Evolutionary conservation across 768 basidiomycete species (phyloP), one percentile per base, ranked within the genome.

Genomic region (Amanita muscaria): DNA sequence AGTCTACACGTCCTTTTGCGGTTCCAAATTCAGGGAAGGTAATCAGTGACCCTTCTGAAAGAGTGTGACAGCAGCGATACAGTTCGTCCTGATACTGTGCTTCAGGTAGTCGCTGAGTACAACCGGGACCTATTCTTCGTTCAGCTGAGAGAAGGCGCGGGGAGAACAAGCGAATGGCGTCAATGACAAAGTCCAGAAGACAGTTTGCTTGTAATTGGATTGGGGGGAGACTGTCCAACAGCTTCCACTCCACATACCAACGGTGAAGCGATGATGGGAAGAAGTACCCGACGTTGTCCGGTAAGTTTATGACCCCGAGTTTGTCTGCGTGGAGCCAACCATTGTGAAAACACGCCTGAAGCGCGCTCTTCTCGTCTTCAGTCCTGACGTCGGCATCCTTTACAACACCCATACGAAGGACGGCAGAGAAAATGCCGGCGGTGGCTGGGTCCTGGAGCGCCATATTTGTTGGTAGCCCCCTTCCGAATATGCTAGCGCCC

Each of bases 61-160:
- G n/a, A 32, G 30, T 27, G 23, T 34, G 25, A 42, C 40, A 30
- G 40, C 40, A 42, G 40, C 25, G 27, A 30, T 42, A 42, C 16
- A 42, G 21, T 22, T 42, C 41, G 5, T 32, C 30, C 29, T 35
- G 42, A 33, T 43, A 43, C 4, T 43, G 42, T 19, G 19, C 34
- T 15, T 33, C 21, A 7, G 42, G 42, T 43, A 2, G 42, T 21
- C 42, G 31, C 9, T 33, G 42, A 35, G 34, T 43, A 43, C 24
- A 33, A 23, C 34, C 42, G 7, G 42, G 42, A 33, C 31, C 31
- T 43, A 43, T 27, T 43, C 42, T 43, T 33, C 34, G 22, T 27
- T 43, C 42, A 33, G n/a, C 10, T 5, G 19, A 16, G 32, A 43
- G 23, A 32, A 1, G 34, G n/a, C 3, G 1, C 4, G 27, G 40